Base-by-base conservation (phyloP, 2,329 filamentous ascomycete genomes). In the Lecanicillium sp. region DNA sequence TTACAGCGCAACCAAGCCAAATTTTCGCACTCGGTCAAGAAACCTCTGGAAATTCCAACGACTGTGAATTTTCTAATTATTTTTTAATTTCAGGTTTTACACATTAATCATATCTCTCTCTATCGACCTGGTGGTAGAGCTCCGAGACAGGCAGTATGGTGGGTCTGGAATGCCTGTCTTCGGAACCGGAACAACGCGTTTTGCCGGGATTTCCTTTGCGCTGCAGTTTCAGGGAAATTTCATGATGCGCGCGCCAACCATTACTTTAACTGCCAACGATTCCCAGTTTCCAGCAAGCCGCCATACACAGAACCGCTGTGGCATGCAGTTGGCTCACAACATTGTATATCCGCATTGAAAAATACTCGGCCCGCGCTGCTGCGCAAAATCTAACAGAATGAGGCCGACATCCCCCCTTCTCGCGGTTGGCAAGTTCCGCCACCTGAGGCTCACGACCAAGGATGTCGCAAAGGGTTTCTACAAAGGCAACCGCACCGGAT, bases 391-490 rank as follows among this genome's bases (percentile, higher is more conserved):
- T 8, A 38, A 20, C 17, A 42, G 21, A 9, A 87, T 87, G 82
- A 77, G 80, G 65, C 79, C 86, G 48, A 87, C 86, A 14, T 11
- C 17, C 12, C 74, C 79, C 60, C 65, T 72, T 54, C 82, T 95
- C 60, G 76, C 78, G 58, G 71, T 81, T 60, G 71, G 81, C 64
- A 78, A 79, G 50, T 78, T 89, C 60, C 79, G 83, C 67, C 89
- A 91, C 62, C 74, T 90, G 51, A 77, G 78, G 45, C 79, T 98
- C 61, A 96, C 88, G 11, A 95, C 91, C 57, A 98, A 98, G 71
- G 84, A 93, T 68, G 84, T 91, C 64, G 87, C 86, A 66, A 88
- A 89, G 63, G 91, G 90, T 57, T 98, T 84, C 80, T 98, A 98
- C 81, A 97, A 97, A 77, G 93, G 93, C 64, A 96, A 86, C 60